phyloP scores from a whole-genome alignment of 176 grass and related monocot species.

The Carex pumila region DNA sequence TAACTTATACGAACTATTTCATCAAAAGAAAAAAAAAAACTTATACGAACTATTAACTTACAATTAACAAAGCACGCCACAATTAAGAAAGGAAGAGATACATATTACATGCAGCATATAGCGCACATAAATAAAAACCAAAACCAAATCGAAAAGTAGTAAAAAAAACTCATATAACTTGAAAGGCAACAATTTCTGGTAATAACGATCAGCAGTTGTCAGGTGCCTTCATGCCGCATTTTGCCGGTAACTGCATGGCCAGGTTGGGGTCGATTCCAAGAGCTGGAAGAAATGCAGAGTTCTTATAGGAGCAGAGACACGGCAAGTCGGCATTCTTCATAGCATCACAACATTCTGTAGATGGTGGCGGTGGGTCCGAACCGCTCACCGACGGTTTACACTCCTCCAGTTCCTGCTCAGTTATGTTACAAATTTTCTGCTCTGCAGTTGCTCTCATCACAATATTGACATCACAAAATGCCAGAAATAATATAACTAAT shows the following conservation, averaged over 20 bases:
- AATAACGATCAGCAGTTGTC: conserved; percentile 24
- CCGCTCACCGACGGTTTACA: conserved; percentile 52
- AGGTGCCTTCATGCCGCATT: conserved; percentile 37
- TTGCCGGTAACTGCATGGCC: conserved; percentile 46
- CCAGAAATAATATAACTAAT: neutral
- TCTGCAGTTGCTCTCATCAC: neutral
- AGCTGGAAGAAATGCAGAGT: conserved; percentile 36
- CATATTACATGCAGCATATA: too few relatives aligned
- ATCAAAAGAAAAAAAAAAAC: too few relatives aligned
- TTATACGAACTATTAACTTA: too few relatives aligned
- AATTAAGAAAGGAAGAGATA: too few relatives aligned
- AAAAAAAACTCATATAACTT: neutral
- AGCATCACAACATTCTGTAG: conserved; percentile 35
- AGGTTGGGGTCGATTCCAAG: conserved; percentile 56
- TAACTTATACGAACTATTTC: too few relatives aligned
- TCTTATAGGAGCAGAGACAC: conserved; percentile 56
- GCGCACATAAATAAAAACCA: too few relatives aligned
- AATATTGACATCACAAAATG: neutral
- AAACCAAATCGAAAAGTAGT: too few relatives aligned
- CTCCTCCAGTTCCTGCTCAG: conserved; percentile 26
- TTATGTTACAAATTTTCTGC: conserved; percentile 44
- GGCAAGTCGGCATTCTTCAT: conserved; percentile 32
- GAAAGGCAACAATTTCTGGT: neutral
- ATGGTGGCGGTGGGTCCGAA: conserved; percentile 32
- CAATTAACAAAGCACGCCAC: too few relatives aligned